Evolutionary conservation across 257 asterid genomes (phyloP).

Genomic region (Orobanche coerulescens): DNA sequence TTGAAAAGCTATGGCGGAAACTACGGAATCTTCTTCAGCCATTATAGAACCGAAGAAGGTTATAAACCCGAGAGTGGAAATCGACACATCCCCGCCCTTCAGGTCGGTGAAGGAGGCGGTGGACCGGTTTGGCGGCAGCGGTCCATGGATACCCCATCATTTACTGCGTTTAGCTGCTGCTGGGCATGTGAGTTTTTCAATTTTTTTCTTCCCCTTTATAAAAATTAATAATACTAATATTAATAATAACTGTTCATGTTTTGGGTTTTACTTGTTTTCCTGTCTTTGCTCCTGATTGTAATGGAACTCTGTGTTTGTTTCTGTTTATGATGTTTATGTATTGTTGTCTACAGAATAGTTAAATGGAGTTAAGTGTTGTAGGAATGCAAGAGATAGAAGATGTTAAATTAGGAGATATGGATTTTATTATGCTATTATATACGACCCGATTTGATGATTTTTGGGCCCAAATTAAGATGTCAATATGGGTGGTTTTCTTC

Average conservation of each 20-base stretch:
- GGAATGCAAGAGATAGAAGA: too few relatives aligned
- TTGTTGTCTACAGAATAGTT: too few relatives aligned
- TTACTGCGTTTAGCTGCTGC: constrained; percentile 45
- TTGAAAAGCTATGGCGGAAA: not conserved
- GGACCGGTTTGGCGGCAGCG: constrained; percentile 75
- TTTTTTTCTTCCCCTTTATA: not conserved
- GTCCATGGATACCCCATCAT: constrained; percentile 72
- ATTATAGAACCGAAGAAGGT: constrained; percentile 32
- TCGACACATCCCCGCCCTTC: constrained; percentile 85
- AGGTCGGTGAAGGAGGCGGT: constrained; percentile 97
- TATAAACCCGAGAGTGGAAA: constrained; percentile 61
- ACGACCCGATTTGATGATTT: not conserved
- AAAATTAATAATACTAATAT: too few relatives aligned
- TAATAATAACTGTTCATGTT: not conserved
- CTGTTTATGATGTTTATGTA: not conserved
- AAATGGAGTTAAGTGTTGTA: too few relatives aligned
- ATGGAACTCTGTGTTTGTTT: not conserved
- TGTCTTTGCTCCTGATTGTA: not conserved
- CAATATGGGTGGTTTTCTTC: not conserved
- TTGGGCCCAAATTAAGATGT: not conserved
- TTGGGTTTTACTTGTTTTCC: not conserved
- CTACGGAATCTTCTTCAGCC: not conserved
- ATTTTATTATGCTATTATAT: not conserved
- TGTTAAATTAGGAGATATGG: not conserved
- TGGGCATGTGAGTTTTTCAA: constrained; percentile 28